A percentile compares a stretch with the other conserved stretches of the same genome.
Conservation (phyloP, 179 eudicot genomes). For the Carnegiea gigantea region DNA sequence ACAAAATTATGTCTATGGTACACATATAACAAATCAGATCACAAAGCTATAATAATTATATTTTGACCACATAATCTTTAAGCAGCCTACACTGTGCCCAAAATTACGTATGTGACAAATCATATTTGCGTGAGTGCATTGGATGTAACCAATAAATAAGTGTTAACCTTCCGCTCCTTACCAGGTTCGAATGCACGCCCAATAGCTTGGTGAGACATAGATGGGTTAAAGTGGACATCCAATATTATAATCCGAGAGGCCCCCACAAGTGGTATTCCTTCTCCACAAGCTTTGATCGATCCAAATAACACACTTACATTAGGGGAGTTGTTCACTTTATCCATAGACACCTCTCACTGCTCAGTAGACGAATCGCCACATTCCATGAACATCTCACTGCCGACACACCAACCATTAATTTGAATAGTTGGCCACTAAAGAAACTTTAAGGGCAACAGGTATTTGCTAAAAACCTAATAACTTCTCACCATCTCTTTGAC, state of each 20-base stretch:
- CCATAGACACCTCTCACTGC: conserved; percentile 70
- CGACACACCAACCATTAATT: too few relatives aligned
- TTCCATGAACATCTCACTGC: conserved; percentile 60
- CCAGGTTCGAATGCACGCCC: conserved; percentile 96
- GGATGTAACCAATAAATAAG: background rate
- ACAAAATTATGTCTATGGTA: too few relatives aligned
- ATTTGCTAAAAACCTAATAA: too few relatives aligned
- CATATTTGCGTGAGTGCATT: background rate
- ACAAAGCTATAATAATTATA: too few relatives aligned
- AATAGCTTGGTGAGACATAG: conserved; percentile 15
- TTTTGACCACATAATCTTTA: too few relatives aligned
- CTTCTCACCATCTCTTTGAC: conserved; percentile 27
- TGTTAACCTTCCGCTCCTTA: conserved; percentile 61
- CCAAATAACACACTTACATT: conserved; percentile 18
- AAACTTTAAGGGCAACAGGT: too few relatives aligned
- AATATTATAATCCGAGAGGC: too few relatives aligned
- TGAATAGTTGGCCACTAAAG: too few relatives aligned
- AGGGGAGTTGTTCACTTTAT: conserved; percentile 65
- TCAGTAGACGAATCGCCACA: conserved; percentile 64
- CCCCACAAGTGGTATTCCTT: too few relatives aligned
- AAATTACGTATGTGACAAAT: conserved; percentile 7
- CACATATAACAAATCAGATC: too few relatives aligned
- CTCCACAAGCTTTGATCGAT: conserved; percentile 48
- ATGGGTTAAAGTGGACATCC: too few relatives aligned
- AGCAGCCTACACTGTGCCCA: too few relatives aligned